Evolutionary conservation across 2,329 filamentous ascomycete species (phyloP).

Genomic region (Exophiala oligosperma): DNA sequence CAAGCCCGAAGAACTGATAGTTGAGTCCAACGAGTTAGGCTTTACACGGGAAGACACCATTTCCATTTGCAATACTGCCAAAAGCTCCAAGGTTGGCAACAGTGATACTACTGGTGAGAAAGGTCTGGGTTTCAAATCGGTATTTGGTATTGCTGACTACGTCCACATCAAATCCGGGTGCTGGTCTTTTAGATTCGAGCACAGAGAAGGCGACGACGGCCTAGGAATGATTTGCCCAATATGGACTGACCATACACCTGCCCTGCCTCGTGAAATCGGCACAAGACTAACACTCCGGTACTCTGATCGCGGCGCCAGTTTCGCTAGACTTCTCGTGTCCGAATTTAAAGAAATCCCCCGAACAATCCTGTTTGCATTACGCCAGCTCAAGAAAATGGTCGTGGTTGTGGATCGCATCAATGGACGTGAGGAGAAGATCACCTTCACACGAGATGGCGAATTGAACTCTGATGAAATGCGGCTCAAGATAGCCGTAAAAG

Average conservation of each 20-base stretch:
- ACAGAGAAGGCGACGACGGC: conserved; percentile 11
- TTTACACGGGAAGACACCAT: conserved; percentile 38
- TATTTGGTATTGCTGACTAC: conserved; percentile 35
- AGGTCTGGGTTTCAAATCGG: conserved; percentile 40
- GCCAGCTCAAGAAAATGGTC: conserved; percentile 11
- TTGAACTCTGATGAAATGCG: conserved; percentile 2
- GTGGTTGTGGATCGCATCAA: conserved; percentile 8
- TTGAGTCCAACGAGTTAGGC: conserved; percentile 41
- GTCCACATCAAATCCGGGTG: conserved; percentile 20
- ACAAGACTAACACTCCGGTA: conserved; percentile 16
- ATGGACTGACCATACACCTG: conserved; percentile 8
- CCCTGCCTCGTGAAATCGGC: background rate
- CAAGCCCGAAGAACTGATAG: conserved; percentile 8
- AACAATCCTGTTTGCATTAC: conserved; percentile 16
- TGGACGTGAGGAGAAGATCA: conserved; percentile 4
- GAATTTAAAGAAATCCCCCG: conserved; percentile 15
- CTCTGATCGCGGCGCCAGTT: conserved; percentile 1
- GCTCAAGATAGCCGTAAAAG: conserved; percentile 6
- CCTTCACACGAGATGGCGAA: conserved; percentile 10
- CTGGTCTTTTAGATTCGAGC: conserved; percentile 28
- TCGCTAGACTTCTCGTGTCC: conserved; percentile 6
- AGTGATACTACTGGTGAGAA: conserved; percentile 36
- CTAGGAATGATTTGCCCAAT: conserved; percentile 24
- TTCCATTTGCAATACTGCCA: conserved; percentile 40
- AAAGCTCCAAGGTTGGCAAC: conserved; percentile 37